Percentiles rank a stretch among this genome's conserved stretches.
These are phyloP conservation scores for Elongisporangium senticosum DNA, from an alignment of 352 stramenopile species.

Conservation along the genomic window DNA sequence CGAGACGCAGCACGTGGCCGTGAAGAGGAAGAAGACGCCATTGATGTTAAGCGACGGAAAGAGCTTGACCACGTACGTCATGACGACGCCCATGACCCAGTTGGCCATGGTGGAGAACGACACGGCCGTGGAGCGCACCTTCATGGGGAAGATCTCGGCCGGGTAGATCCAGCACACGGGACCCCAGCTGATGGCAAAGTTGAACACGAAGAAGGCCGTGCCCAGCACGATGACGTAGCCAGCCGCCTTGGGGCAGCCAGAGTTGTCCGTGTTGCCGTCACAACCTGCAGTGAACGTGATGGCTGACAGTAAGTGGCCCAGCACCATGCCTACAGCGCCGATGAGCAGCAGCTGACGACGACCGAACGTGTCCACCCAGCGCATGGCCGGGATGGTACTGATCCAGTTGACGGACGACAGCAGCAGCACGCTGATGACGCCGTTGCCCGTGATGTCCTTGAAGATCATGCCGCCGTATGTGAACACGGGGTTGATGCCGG, in stretches of 20 bases:
- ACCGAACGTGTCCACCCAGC: slow-evolving; percentile 37
- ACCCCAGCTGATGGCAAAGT: slow-evolving; percentile 31
- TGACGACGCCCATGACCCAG: slow-evolving; percentile 41
- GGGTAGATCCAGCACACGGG: slow-evolving; percentile 37
- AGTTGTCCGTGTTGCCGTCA: slow-evolving; percentile 27
- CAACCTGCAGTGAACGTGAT: slow-evolving; percentile 36
- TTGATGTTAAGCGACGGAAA: slow-evolving; percentile 43
- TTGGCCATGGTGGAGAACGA: slow-evolving; percentile 45
- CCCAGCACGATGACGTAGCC: slow-evolving; percentile 38
- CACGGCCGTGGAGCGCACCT: slow-evolving; percentile 37
- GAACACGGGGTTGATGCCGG: slow-evolving; percentile 46
- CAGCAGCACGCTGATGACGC: slow-evolving; percentile 38
- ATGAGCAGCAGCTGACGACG: slow-evolving; percentile 34
- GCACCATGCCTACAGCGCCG: slow-evolving; percentile 33
- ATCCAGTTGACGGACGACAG: slow-evolving; percentile 44
- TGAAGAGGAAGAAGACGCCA: slow-evolving; percentile 50
- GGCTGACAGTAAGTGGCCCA: slow-evolving; percentile 32
- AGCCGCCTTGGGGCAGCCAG: slow-evolving; percentile 23
- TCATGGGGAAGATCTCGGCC: slow-evolving; percentile 30
- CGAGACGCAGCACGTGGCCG: slow-evolving; percentile 28
- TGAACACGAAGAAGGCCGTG: slow-evolving; percentile 37
- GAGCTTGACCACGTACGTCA: slow-evolving; percentile 46
- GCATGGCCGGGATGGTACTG: slow-evolving; percentile 42
- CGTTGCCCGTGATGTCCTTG: slow-evolving; percentile 35
- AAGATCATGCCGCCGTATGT: no score